Evolutionary conservation across 176 grass and related monocot genomes (phyloP).

Genomic region (Tillandsia leiboldiana): DNA sequence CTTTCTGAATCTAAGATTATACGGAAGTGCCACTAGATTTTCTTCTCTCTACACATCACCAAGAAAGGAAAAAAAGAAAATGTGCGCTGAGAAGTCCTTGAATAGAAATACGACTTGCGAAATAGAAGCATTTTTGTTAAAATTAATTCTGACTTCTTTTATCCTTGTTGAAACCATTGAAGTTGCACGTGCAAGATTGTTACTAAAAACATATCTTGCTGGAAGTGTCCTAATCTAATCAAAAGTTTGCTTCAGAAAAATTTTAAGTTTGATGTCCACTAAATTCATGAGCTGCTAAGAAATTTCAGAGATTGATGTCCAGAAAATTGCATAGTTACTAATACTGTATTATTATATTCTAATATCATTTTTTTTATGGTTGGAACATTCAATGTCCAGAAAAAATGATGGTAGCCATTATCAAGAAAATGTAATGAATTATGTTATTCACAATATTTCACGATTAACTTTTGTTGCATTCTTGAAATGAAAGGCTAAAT

Average conservation of each 20-base stretch:
- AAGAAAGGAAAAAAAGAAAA: not conserved
- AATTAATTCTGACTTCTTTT: not conserved
- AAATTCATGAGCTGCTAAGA: not conserved
- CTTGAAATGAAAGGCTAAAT: no score
- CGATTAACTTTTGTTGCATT: no score
- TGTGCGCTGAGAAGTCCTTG: not conserved
- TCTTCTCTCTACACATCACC: not conserved
- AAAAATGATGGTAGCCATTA: no score
- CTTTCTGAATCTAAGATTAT: not conserved
- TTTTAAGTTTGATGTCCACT: not conserved
- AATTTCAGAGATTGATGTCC: not conserved
- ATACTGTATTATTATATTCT: no score
- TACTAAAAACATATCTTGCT: not conserved
- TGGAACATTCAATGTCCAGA: no score
- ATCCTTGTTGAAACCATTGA: not conserved
- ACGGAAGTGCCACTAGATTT: not conserved
- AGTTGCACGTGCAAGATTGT: not conserved
- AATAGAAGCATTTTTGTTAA: not conserved
- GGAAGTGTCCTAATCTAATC: not conserved
- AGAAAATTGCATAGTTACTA: not conserved
- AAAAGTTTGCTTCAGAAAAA: not conserved
- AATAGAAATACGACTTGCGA: not conserved
- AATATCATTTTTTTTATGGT: no score
- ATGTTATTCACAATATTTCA: no score
- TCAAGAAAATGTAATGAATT: no score